Evolutionary conservation across 192 early-diverging fungal species (phyloP).

Genomic region (Podila verticillata): DNA sequence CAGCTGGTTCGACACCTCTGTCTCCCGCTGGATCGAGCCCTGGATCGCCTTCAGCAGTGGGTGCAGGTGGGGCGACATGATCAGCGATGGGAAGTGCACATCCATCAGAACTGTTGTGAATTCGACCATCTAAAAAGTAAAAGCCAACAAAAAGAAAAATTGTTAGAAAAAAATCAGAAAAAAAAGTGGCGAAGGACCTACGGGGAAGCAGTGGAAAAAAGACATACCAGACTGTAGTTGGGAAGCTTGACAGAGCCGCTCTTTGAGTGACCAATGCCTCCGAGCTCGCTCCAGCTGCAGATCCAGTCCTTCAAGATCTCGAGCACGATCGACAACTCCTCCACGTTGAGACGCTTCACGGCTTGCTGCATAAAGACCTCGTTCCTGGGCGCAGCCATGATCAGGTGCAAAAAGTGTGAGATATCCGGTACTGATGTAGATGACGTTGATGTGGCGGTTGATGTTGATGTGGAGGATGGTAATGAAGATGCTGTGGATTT

Average conservation of each 20-base stretch:
- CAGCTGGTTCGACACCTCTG: slow-evolving; percentile 35
- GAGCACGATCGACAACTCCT: slow-evolving; percentile 54
- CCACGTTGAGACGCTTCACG: slow-evolving; percentile 49
- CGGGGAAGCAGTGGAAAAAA: neutral
- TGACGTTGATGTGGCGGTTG: slow-evolving; percentile 5
- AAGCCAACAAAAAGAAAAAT: slow-evolving; percentile 1
- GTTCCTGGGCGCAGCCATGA: slow-evolving; percentile 55
- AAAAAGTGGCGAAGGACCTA: neutral
- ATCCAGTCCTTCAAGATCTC: slow-evolving; percentile 50
- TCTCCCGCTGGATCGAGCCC: slow-evolving; percentile 28
- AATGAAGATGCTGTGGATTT: slow-evolving; percentile 4
- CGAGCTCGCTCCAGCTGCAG: slow-evolving; percentile 40
- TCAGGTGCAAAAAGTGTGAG: slow-evolving; percentile 39
- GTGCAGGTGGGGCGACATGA: slow-evolving; percentile 55
- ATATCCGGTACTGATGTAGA: slow-evolving; percentile 15
- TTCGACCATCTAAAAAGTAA: slow-evolving; percentile 49
- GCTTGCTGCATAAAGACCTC: slow-evolving; percentile 64
- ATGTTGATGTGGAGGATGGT: slow-evolving; percentile 1
- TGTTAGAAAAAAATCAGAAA: slow-evolving; percentile 4
- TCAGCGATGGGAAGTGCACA: slow-evolving; percentile 60
- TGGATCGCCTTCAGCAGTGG: slow-evolving; percentile 41
- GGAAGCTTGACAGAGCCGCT: slow-evolving; percentile 31
- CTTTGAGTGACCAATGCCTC: slow-evolving; percentile 37
- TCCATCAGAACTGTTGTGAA: slow-evolving; percentile 56
- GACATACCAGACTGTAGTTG: slow-evolving; percentile 27